These are phyloP conservation scores for Tetrapyrgos nigripes DNA, from an alignment of 1,284 basidiomycete species.

Conservation along the genomic window DNA sequence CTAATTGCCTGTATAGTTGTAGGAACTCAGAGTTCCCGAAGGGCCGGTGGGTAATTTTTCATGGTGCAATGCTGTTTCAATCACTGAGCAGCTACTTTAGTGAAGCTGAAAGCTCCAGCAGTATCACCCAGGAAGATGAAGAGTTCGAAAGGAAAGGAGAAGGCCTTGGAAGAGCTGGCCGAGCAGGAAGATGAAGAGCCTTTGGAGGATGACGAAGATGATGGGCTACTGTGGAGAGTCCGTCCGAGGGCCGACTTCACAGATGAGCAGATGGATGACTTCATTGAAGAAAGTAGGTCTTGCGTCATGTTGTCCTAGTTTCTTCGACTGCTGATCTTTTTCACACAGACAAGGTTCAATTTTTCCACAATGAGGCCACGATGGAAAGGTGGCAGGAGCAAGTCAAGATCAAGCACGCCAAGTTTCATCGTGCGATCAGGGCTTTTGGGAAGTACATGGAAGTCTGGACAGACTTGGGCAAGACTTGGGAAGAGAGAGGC, in stretches of 20 bases:
- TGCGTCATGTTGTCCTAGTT: background rate
- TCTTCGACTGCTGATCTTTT: background rate
- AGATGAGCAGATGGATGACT: background rate
- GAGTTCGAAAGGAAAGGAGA: too few relatives aligned
- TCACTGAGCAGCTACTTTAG: too few relatives aligned
- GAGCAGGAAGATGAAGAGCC: too few relatives aligned
- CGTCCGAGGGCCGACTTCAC: background rate
- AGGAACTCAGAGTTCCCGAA: background rate
- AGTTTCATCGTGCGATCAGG: background rate
- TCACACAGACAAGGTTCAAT: background rate
- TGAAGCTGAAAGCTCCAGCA: too few relatives aligned
- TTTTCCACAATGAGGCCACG: background rate
- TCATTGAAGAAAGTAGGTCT: background rate
- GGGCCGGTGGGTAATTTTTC: background rate
- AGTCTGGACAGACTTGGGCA: background rate
- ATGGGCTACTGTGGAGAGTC: background rate
- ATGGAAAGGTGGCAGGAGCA: background rate
- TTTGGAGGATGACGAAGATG: background rate
- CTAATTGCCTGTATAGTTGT: too few relatives aligned
- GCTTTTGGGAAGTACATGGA: background rate
- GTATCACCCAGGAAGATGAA: too few relatives aligned
- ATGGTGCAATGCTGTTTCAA: too few relatives aligned
- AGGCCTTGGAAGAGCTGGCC: background rate
- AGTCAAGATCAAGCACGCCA: background rate
- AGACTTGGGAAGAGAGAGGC: too few relatives aligned